phyloP scores from a whole-genome alignment of 768 basidiomycete species.

The Harrya chromipes region DNA sequence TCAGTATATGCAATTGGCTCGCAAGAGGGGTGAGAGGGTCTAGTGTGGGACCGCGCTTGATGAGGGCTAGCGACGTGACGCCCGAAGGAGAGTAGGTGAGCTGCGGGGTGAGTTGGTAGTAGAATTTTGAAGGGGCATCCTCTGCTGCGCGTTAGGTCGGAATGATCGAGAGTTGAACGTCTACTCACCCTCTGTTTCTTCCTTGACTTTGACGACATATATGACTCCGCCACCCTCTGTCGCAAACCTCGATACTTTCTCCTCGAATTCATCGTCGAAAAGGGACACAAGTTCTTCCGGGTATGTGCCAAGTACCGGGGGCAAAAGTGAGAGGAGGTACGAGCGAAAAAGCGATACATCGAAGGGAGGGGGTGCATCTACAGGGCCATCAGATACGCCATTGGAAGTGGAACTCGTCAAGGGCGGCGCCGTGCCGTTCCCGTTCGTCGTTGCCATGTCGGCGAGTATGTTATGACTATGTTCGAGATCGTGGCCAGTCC shows the following conservation, averaged over 20 bases:
- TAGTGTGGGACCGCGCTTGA: slow-evolving; percentile 84
- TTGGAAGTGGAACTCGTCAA: slow-evolving; percentile 31
- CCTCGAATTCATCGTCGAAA: slow-evolving; percentile 74
- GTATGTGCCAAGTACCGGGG: slow-evolving; percentile 76
- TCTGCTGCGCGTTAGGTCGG: slow-evolving; percentile 40
- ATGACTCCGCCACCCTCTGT: slow-evolving; percentile 72
- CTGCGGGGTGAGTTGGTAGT: slow-evolving; percentile 66
- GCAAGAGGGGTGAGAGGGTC: slow-evolving; percentile 80
- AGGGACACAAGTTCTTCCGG: slow-evolving; percentile 61
- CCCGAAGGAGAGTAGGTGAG: slow-evolving; percentile 79
- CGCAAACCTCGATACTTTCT: slow-evolving; percentile 73
- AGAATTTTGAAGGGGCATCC: slow-evolving; percentile 58
- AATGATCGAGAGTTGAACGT: neutral
- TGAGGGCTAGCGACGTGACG: slow-evolving; percentile 86
- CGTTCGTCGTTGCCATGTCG: slow-evolving; percentile 23
- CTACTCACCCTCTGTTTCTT: slow-evolving; percentile 66
- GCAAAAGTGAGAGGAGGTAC: slow-evolving; percentile 71
- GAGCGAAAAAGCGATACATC: slow-evolving; percentile 67
- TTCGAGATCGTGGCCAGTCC: slow-evolving; percentile 14
- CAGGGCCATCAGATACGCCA: slow-evolving; percentile 28
- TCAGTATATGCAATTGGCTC: slow-evolving; percentile 86
- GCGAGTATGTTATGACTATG: neutral
- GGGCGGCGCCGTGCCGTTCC: slow-evolving; percentile 24
- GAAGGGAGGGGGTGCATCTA: slow-evolving; percentile 46
- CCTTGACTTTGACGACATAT: slow-evolving; percentile 78